Conservation (phyloP, 2,329 filamentous ascomycete species). For the Sporothrix phasma region DNA sequence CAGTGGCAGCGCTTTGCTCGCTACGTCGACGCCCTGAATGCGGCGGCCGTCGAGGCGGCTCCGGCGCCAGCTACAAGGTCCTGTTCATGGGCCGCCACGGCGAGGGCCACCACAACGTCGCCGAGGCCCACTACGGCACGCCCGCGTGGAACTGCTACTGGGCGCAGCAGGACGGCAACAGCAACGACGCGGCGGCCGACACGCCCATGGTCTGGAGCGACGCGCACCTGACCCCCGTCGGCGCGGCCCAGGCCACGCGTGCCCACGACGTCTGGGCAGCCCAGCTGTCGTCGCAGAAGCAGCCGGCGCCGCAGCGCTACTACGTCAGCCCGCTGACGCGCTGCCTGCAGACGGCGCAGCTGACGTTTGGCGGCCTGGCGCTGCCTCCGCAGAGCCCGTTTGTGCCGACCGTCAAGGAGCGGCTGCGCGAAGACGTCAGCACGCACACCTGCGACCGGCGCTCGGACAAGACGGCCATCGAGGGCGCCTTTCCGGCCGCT, state of each 20-base stretch:
- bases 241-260: conserved; percentile 45
- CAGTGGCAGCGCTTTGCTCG: conserved; percentile 5
- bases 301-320: conserved; percentile 53
- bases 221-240: conserved; percentile 48
- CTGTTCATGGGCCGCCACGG: conserved; percentile 61
- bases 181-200: conserved; percentile 32
- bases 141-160: conserved; percentile 62
- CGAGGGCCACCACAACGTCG: conserved; percentile 54
- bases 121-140: conserved; percentile 57
- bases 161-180: conserved; percentile 53
- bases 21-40: conserved; percentile 5
- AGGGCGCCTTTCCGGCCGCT: conserved; percentile 40
- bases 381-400: conserved; percentile 44
- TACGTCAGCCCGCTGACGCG: conserved; percentile 55
- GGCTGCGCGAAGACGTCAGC: conserved; percentile 55
- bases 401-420: conserved; percentile 51
- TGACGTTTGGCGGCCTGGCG: conserved; percentile 47
- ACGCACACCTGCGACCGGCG: conserved; percentile 60
- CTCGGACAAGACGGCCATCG: conserved; percentile 43
- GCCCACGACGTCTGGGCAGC: conserved; percentile 50
- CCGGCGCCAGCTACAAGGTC: conserved; percentile 45
- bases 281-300: conserved; percentile 41
- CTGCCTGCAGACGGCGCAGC: conserved; percentile 51
- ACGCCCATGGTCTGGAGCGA: conserved; percentile 47
- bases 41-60: not conserved